These are phyloP conservation scores for Tetrapisispora arboricola DNA, from an alignment of 805 yeast species.

Conservation along the genomic window DNA sequence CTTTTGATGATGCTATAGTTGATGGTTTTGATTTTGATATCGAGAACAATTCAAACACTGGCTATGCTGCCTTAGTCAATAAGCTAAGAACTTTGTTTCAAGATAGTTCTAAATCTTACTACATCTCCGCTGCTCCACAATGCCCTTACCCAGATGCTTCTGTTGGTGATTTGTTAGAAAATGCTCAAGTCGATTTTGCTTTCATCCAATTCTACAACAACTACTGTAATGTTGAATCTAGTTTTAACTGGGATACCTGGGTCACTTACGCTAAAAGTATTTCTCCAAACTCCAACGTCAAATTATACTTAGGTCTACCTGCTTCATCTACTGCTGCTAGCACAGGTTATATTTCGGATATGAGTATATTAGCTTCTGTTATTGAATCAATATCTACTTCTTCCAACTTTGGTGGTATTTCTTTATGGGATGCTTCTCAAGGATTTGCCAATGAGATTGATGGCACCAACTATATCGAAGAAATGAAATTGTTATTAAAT, in stretches of 20 bases:
- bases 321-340: constrained; percentile 52
- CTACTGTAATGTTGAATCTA: constrained; percentile 45
- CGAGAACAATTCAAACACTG: constrained; percentile 53
- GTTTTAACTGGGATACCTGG: constrained; percentile 73
- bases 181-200: constrained; percentile 64
- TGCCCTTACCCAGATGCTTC: constrained; percentile 78
- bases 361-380: constrained; percentile 31
- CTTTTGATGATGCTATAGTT: constrained; percentile 63
- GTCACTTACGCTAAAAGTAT: constrained; percentile 43
- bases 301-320: constrained; percentile 69
- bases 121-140: constrained; percentile 86
- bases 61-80: constrained; percentile 55
- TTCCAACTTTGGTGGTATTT: constrained; percentile 73
- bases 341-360: constrained; percentile 48
- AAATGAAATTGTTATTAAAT: constrained; percentile 35
- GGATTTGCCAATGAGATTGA: constrained; percentile 40
- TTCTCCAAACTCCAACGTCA: constrained; percentile 60
- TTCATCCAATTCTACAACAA: constrained; percentile 89
- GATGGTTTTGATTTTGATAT: constrained; percentile 94
- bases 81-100: constrained; percentile 43
- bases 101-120: constrained; percentile 49
- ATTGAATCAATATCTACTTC: constrained; percentile 66
- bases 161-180: constrained; percentile 47
- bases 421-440: constrained; percentile 87
- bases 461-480: constrained; percentile 35